Evolutionary conservation across 1,139 yeast species (phyloP), one percentile per base, ranked within the genome.

Genomic region (Blastobotrys persicus): DNA sequence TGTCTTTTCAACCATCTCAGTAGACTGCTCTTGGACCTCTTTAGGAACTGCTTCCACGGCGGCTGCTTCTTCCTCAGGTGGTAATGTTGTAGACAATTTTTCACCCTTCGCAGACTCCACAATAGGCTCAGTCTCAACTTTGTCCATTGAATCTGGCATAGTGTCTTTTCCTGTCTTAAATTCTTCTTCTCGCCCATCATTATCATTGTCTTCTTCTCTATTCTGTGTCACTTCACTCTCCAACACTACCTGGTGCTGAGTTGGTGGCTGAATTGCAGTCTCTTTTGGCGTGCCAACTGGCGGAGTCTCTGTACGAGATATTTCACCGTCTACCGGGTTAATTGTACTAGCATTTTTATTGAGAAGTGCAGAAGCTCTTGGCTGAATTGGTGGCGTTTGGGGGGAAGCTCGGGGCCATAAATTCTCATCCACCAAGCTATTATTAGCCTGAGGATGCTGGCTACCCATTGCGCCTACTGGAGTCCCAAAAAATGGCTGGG

Each of bases 81-180:
- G 28, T n/a, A n/a, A n/a, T n/a, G n/a, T n/a, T n/a, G n/a, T n/a
- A n/a, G n/a, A n/a, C n/a, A n/a, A n/a, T n/a, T n/a, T n/a, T n/a
- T n/a, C n/a, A n/a, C n/a, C n/a, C n/a, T n/a, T n/a, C n/a, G n/a
- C n/a, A n/a, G n/a, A n/a, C n/a, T n/a, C n/a, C n/a, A n/a, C n/a
- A n/a, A n/a, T n/a, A n/a, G n/a, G n/a, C 34, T 45, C 48, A 14
- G 40, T 35, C 26, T 48, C 35, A 2, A 18, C 16, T 3, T n/a
- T 31, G n/a, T n/a, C n/a, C n/a, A n/a, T n/a, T n/a, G n/a, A n/a
- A n/a, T n/a, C n/a, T n/a, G n/a, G n/a, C n/a, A n/a, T n/a, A n/a
- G n/a, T n/a, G n/a, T n/a, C n/a, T 19, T 31, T 23, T 23, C 28
- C 28, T 23, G 5, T 23, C 9, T 5, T 23, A 9, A 23, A 6